These are phyloP conservation scores for Nicotiana otophora DNA, from an alignment of 257 asterid species.

Conservation along the genomic window DNA sequence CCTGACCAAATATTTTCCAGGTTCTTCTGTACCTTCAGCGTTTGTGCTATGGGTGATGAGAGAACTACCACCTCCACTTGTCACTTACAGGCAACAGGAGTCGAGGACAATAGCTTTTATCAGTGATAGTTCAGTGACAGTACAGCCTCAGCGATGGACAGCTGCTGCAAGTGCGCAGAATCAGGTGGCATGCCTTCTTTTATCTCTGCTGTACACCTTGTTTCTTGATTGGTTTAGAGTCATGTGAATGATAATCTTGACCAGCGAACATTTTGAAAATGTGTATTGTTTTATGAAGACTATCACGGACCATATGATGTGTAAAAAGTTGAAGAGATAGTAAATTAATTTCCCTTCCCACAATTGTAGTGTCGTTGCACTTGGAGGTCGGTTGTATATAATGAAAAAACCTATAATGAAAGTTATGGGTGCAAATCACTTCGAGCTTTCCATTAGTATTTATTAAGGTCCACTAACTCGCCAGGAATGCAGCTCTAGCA, in stretches of 20 bases:
- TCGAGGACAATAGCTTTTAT: slow-evolving; percentile 62
- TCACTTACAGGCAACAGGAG: slow-evolving; percentile 42
- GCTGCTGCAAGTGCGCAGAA: slow-evolving; percentile 55
- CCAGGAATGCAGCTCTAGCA: background rate
- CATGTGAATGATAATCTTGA: background rate
- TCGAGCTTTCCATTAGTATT: background rate
- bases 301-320: background rate
- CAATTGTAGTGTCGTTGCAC: background rate
- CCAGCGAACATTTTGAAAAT: background rate
- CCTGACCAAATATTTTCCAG: slow-evolving; percentile 31
- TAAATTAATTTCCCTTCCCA: background rate
- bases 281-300: background rate
- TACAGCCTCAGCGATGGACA: slow-evolving; percentile 60
- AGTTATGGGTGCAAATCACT: background rate
- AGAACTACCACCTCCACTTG: slow-evolving; percentile 68
- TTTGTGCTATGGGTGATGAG: slow-evolving; percentile 82
- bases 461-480: background rate
- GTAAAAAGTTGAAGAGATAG: background rate
- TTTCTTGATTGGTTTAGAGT: background rate
- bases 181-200: slow-evolving; percentile 44
- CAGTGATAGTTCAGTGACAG: slow-evolving; percentile 42
- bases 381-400: background rate
- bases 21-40: slow-evolving; percentile 86
- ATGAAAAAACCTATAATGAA: background rate
- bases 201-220: background rate